Evolutionary conservation across 768 basidiomycete species (phyloP).

Genomic region (Kockovaella imperatae): DNA sequence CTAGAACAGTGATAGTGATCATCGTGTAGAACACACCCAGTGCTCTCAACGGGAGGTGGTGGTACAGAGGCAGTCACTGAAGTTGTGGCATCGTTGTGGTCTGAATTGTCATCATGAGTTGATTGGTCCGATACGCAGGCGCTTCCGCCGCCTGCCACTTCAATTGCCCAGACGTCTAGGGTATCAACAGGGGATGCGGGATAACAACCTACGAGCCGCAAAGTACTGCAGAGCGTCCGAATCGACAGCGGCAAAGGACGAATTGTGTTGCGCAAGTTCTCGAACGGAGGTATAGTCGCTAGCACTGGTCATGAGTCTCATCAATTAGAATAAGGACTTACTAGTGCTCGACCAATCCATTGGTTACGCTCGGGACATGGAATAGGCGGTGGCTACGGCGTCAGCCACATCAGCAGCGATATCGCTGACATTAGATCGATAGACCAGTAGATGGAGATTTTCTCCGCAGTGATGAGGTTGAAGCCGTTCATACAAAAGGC

Average conservation of each 20-base stretch:
- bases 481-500: constrained; percentile 36
- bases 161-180: constrained; percentile 25
- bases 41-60: constrained; percentile 4
- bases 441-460: constrained; percentile 33
- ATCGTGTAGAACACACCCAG: too few relatives aligned
- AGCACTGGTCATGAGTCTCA: constrained; percentile 8
- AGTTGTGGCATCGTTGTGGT: constrained; percentile 6
- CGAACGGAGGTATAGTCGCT: constrained; percentile 29
- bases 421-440: constrained; percentile 33
- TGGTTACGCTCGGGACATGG: constrained; percentile 37
- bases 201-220: constrained; percentile 24
- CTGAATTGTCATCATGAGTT: background rate
- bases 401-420: background rate
- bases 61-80: constrained; percentile 2
- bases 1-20: too few relatives aligned
- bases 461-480: constrained; percentile 22
- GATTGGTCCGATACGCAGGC: constrained; percentile 23
- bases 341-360: constrained; percentile 32
- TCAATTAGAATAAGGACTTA: constrained; percentile 3
- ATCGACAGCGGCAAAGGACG: constrained; percentile 31
- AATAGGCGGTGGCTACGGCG: constrained; percentile 33
- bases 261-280: constrained; percentile 36
- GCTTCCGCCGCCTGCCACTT: constrained; percentile 33
- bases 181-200: background rate
- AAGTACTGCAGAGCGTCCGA: constrained; percentile 42